phyloP scores from a whole-genome alignment of 73 alveolate species.

The Symbiodinium natans region DNA sequence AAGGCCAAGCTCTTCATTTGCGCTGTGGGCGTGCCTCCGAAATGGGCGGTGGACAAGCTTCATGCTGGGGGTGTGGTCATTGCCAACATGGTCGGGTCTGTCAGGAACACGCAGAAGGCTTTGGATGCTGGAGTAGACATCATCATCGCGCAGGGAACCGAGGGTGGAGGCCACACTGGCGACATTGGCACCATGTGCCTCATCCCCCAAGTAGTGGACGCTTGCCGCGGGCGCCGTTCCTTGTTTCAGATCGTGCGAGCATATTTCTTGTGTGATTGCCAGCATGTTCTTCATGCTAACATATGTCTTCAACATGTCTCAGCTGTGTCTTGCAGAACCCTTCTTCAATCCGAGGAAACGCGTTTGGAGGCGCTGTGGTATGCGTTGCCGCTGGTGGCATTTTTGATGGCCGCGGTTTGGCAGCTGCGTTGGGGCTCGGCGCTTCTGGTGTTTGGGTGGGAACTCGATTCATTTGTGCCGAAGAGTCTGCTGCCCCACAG shows the following conservation, averaged over 20 bases:
- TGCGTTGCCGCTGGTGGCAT: constrained; percentile 94
- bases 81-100: constrained; percentile 52
- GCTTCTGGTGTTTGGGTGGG: constrained; percentile 94
- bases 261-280: too few relatives aligned
- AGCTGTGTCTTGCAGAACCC: too few relatives aligned
- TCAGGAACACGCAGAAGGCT: constrained; percentile 65
- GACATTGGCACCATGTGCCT: constrained; percentile 79
- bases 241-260: too few relatives aligned
- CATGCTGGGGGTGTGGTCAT: constrained; percentile 37
- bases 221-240: constrained; percentile 75
- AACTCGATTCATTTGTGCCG: constrained; percentile 90
- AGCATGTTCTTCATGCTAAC: too few relatives aligned
- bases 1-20: background rate
- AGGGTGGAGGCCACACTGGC: constrained; percentile 39
- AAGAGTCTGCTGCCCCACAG: constrained; percentile 20
- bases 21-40: constrained; percentile 90
- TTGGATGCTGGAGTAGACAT: constrained; percentile 90
- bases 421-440: constrained; percentile 72
- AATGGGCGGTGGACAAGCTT: constrained; percentile 93
- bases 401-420: constrained; percentile 94
- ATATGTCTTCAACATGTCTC: too few relatives aligned
- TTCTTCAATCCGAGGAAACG: background rate
- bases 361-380: constrained; percentile 65
- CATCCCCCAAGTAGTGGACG: constrained; percentile 84
- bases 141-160: constrained; percentile 91